phyloP scores from a whole-genome alignment of 768 basidiomycete species.

The Leccinum disarticulatum region DNA sequence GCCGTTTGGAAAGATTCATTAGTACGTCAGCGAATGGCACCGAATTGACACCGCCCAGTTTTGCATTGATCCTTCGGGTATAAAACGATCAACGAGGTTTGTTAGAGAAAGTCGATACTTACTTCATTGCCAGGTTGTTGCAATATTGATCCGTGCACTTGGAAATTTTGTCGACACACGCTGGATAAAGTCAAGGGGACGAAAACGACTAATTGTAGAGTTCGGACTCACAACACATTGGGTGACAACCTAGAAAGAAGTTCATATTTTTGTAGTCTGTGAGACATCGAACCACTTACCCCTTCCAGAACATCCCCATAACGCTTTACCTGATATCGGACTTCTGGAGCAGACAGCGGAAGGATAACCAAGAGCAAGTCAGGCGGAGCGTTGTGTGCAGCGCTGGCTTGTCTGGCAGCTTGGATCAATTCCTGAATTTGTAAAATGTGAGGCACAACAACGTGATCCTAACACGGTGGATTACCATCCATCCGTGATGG shows the following conservation, averaged over 20 bases:
- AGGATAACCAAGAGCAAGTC: constrained; percentile 52
- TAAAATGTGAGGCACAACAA: not conserved
- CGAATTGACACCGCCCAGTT: constrained; percentile 53
- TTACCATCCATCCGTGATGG: not conserved
- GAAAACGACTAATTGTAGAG: constrained; percentile 15
- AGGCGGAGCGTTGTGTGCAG: not conserved
- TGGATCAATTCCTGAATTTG: constrained; percentile 20
- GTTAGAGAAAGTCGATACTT: not conserved
- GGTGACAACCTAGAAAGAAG: constrained; percentile 26
- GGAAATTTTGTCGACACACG: constrained; percentile 30
- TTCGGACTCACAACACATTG: constrained; percentile 23
- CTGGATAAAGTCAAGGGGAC: constrained; percentile 12
- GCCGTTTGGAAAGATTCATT: constrained; percentile 15
- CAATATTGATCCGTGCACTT: constrained; percentile 34
- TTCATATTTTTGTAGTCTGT: not conserved
- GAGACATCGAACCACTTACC: constrained; percentile 16
- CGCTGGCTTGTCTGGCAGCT: constrained; percentile 11
- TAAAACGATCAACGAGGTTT: not conserved
- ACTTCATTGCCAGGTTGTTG: constrained; percentile 40
- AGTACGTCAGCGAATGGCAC: constrained; percentile 32
- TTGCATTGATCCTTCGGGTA: constrained; percentile 47
- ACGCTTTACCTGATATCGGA: constrained; percentile 49
- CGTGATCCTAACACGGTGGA: not conserved
- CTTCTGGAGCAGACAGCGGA: constrained; percentile 46
- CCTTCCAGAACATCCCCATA: constrained; percentile 54